A percentile compares a stretch with the other conserved stretches of the same genome.
phyloP scores from a whole-genome alignment of 805 yeast genomes.

The Millerago galiae region DNA sequence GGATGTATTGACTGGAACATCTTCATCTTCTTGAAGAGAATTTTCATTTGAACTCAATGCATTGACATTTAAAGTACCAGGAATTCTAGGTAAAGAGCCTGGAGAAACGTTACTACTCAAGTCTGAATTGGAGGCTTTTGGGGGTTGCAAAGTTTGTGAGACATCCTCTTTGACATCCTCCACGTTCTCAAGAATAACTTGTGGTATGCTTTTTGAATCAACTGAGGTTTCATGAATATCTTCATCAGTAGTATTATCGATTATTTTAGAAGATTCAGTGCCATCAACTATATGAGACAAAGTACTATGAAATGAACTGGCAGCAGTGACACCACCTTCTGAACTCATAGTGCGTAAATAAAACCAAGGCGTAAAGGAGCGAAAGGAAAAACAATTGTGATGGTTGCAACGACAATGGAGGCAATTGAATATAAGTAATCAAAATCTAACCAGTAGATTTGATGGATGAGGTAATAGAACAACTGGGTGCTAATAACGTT shows the following conservation, averaged over 20 bases:
- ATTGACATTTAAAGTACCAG: constrained; percentile 40
- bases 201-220: neutral
- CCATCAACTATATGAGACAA: neutral
- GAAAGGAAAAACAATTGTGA: too few relatives aligned
- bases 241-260: neutral
- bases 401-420: too few relatives aligned
- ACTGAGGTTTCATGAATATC: neutral
- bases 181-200: neutral
- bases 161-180: neutral
- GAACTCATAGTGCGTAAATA: neutral
- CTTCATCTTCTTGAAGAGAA: constrained; percentile 2
- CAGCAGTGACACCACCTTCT: constrained; percentile 2
- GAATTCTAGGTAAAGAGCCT: constrained; percentile 35
- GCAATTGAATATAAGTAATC: too few relatives aligned
- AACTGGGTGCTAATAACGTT: neutral
- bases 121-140: constrained; percentile 10
- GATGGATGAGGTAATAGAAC: neutral
- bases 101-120: constrained; percentile 15
- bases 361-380: neutral
- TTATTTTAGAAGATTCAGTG: neutral
- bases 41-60: constrained; percentile 29
- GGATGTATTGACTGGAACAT: constrained; percentile 8
- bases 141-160: constrained; percentile 8
- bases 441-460: neutral
- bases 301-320: constrained; percentile 7